Percentiles rank a stretch among this genome's conserved stretches.
These are phyloP conservation scores for Saturnispora quitensis DNA, from an alignment of 805 yeast genomes.

Conservation along the genomic window DNA sequence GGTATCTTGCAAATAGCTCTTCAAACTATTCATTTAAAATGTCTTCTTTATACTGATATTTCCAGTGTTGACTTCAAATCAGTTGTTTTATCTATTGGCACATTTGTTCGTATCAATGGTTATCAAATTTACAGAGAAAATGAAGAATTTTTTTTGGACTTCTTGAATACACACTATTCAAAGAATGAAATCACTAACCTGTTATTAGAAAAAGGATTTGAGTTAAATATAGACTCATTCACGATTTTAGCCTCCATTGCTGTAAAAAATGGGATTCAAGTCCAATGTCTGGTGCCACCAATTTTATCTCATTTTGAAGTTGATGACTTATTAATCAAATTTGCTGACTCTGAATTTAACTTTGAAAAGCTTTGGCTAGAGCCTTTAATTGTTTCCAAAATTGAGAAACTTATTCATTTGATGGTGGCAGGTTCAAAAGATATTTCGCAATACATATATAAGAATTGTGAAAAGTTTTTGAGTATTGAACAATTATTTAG, in stretches of 20 bases:
- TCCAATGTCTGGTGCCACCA: conserved; percentile 11
- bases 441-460: conserved; percentile 13
- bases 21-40: conserved; percentile 43
- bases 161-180: conserved; percentile 16
- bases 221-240: conserved; percentile 15
- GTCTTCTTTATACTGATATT: conserved; percentile 33
- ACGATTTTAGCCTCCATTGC: conserved; percentile 13
- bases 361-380: conserved; percentile 17
- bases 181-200: conserved; percentile 12
- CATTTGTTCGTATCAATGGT: conserved; percentile 31
- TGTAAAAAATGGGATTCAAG: conserved; percentile 6
- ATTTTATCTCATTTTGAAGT: conserved; percentile 14
- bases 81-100: conserved; percentile 30
- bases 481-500: conserved; percentile 16
- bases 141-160: conserved; percentile 33
- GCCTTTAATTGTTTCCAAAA: conserved; percentile 14
- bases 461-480: conserved; percentile 17
- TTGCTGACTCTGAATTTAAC: conserved; percentile 13
- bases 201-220: conserved; percentile 5
- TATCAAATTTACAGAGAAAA: conserved; percentile 27
- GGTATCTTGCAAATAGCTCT: conserved; percentile 40
- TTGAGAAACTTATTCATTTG: conserved; percentile 20
- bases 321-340: conserved; percentile 15
- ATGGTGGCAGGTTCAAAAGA: conserved; percentile 17
- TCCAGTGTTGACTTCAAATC: conserved; percentile 20